Base-by-base conservation (phyloP, 2,329 filamentous ascomycete species). In the Colletotrichum sp. region DNA sequence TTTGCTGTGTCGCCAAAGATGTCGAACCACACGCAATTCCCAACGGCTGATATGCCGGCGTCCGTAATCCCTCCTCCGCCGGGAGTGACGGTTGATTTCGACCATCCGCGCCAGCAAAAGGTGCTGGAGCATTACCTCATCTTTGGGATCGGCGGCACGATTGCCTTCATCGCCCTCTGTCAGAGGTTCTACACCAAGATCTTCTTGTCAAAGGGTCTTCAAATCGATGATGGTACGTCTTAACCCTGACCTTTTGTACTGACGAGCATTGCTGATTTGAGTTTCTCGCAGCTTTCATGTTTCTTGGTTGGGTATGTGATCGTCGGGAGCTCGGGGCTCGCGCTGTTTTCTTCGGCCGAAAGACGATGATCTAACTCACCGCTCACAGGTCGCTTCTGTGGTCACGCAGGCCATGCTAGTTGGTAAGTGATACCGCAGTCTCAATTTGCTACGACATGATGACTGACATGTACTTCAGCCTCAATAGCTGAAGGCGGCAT, bases 131-230 rank as follows among this genome's bases (percentile, higher is more conserved):
- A 80, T 67, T 81, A 81, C 61, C 66, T 78, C 8, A 55, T 81
- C 8, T 79, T 78, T 27, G 80, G 76, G 15, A 59, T 80, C n/a
- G 69, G 76, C 15, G 78, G 77, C 7, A 52, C 67, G 2, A 70
- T 81, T 9, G 78, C 80, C 3, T 65, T 77, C 2, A 30, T 80
- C 6, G 71, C 77, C 6, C 19, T 81, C 6, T 36, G 62, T 8
- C 80, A 81, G 62, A 68, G 80, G 15, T 72, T 79, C 5, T 81
- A 80, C 67, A 83, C 82, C 8, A 84, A 83, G 71, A 62, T 82
- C 1, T 82, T 69, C n/a, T 62, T 81, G 8, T 75, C 79, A 3
- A 78, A 75, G n/a, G 79, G 79, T 12, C 52, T 81, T 1, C 71
- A 77, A 5, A 29, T 79, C 12, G 80, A 81, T 19, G 80, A 81